Conservation (phyloP, 129 eudicot genomes). For the Sambucus nigra region DNA sequence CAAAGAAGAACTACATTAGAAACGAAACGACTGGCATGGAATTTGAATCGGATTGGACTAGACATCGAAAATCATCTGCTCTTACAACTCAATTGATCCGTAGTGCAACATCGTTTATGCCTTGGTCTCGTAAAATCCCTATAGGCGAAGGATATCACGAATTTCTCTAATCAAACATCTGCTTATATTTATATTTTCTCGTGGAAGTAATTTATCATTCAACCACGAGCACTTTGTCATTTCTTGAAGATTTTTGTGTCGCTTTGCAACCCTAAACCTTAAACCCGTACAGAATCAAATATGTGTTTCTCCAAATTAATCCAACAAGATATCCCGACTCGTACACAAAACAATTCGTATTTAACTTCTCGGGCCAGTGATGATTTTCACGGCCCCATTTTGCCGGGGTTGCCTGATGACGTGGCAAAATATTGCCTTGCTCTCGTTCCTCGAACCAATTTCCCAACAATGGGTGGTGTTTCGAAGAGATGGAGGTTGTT, state of each 20-base stretch:
- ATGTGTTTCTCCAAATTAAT: conserved; percentile 36
- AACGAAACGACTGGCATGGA: conserved; percentile 61
- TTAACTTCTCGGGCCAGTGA: conserved; percentile 19
- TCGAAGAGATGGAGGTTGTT: conserved; percentile 78
- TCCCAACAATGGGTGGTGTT: conserved; percentile 80
- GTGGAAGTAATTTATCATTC: conserved; percentile 24
- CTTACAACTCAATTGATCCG: conserved; percentile 48
- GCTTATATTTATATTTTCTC: conserved; percentile 13
- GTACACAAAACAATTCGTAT: conserved; percentile 23
- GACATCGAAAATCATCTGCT: conserved; percentile 45
- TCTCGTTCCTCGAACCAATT: conserved; percentile 68
- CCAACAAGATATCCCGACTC: conserved; percentile 18
- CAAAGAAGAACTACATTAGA: conserved; percentile 19
- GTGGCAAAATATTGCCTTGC: conserved; percentile 92
- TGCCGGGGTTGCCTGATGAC: conserved; percentile 96
- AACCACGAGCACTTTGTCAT: conserved; percentile 14
- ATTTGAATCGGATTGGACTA: conserved; percentile 56
- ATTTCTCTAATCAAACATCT: conserved; percentile 38
- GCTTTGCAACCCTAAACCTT: conserved; percentile 21
- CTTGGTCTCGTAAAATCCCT: conserved; percentile 74
- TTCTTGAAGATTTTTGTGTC: conserved; percentile 12
- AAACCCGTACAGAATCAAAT: conserved; percentile 29
- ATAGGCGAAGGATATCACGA: conserved; percentile 68
- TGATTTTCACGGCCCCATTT: conserved; percentile 43
- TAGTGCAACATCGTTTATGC: conserved; percentile 45